Evolutionary conservation across 495 filamentous ascomycete genomes (phyloP), one percentile per base, ranked within the genome.

Genomic region (Letharia columbiana): DNA sequence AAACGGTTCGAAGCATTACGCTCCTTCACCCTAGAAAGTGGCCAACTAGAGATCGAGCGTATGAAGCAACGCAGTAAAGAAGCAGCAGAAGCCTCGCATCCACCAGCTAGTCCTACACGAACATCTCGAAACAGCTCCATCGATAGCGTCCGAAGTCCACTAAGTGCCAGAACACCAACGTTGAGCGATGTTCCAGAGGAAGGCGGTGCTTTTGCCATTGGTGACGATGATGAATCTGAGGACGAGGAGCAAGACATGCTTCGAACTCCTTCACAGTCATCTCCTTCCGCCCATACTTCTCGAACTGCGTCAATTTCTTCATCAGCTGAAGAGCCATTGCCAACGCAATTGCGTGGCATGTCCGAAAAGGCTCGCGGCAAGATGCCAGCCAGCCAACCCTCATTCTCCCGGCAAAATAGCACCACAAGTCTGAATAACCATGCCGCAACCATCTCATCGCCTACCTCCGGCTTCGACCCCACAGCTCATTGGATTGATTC

Each of bases 321-420:
- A 1, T 83, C 83, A 2, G 77, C 84, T 2, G 94, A 96, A 65
- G 91, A 94, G 70, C 87, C 89, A 35, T 84, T 96, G 15, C 91
- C 92, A n/a, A 78, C 87, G 44, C 93, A 97, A 71, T 73, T 95
- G n/a, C 85, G 91, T 59, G 93, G 91, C 59, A 99, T 98, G 91
- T 96, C 93, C 13, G 94, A 99, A 75, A 99, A 98, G 73, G 95
- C 94, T 37, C 80, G 94, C 60, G 94, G 94, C 11, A 99, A 99
- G 74, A 91, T 94, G 85, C 95, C 95, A n/a, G 91, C 89, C 13
- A 89, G 90, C 4, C 82, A 90, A 49, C 82, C 83, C 13, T 84
- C 83, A 20, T 97, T 98, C 73, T 96, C 92, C 4, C 82, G 95
- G 11, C 94, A 97, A 72, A 94, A 92, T 71, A 96, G 91, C 75